Conservation (phyloP, 306 rosid genomes). For the Arachis stenosperma region DNA sequence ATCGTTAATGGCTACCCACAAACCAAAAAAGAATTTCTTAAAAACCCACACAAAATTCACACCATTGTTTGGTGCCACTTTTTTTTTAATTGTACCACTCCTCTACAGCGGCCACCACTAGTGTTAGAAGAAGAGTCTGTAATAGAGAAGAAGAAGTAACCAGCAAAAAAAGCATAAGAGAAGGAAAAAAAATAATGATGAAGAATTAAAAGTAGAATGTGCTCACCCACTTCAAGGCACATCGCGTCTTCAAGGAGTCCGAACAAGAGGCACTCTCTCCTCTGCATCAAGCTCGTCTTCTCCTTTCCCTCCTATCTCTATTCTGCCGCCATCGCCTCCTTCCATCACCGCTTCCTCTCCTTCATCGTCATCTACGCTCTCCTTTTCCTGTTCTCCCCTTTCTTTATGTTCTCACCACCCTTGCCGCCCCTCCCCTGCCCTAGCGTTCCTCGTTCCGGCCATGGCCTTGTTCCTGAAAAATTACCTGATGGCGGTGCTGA, state of each 20-base stretch:
- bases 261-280: slow-evolving; percentile 64
- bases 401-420: slow-evolving; percentile 34
- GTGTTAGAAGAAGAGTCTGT: too few species aligned
- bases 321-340: slow-evolving; percentile 40
- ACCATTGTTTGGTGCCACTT: too few species aligned
- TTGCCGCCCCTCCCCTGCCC: background rate
- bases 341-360: slow-evolving; percentile 56
- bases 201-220: background rate
- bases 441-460: background rate
- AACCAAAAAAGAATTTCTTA: too few species aligned
- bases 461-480: slow-evolving; percentile 50
- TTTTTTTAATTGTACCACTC: too few species aligned
- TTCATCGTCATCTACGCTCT: slow-evolving; percentile 53
- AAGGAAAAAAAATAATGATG: too few species aligned
- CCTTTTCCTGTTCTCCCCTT: slow-evolving; percentile 48
- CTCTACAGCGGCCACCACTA: too few species aligned
- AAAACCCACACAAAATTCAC: too few species aligned
- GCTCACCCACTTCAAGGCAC: slow-evolving; percentile 72
- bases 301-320: slow-evolving; percentile 42
- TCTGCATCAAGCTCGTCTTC: slow-evolving; percentile 59
- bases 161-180: too few species aligned
- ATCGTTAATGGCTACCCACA: too few species aligned
- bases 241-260: slow-evolving; percentile 72
- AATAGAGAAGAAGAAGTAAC: too few species aligned
- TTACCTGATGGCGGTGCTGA: slow-evolving; percentile 63